phyloP scores from a whole-genome alignment of 306 rosid genomes.

The Canavalia gladiata region DNA sequence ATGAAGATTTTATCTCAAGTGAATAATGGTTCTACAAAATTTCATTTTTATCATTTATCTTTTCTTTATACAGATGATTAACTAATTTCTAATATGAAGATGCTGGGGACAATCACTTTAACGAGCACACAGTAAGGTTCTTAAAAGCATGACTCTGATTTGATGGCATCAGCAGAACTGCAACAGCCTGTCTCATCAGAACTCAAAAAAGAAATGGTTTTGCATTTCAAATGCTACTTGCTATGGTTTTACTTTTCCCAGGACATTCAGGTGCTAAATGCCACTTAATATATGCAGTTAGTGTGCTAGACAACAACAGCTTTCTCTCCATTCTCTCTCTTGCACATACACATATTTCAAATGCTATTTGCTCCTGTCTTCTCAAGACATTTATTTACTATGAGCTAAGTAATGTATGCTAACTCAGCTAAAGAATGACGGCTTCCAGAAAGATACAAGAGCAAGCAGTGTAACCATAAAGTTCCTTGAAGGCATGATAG shows the following conservation, averaged over 20 bases:
- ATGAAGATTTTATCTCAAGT: too few relatives aligned
- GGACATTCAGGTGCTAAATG: not conserved
- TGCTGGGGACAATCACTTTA: not conserved
- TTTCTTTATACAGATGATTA: not conserved
- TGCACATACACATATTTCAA: not conserved
- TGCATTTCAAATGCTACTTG: slow-evolving; percentile 5
- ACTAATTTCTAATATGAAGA: not conserved
- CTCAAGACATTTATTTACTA: not conserved
- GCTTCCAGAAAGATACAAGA: not conserved
- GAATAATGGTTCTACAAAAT: not conserved
- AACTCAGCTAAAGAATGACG: not conserved
- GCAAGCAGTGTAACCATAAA: not conserved
- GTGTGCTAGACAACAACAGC: not conserved
- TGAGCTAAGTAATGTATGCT: not conserved
- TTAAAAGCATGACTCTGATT: not conserved
- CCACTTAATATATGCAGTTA: not conserved
- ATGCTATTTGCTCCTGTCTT: slow-evolving; percentile 9
- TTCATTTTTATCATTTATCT: not conserved
- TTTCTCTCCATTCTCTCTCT: not conserved
- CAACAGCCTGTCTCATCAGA: not conserved
- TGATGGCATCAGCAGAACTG: not conserved
- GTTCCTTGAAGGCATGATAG: not conserved
- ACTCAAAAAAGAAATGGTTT: not conserved
- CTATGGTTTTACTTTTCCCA: not conserved
- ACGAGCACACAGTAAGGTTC: not conserved